Percentiles rank a stretch among this genome's conserved stretches.
phyloP scores from a whole-genome alignment of 2,329 filamentous ascomycete genomes.

The Pseudopyricularia cyperi region DNA sequence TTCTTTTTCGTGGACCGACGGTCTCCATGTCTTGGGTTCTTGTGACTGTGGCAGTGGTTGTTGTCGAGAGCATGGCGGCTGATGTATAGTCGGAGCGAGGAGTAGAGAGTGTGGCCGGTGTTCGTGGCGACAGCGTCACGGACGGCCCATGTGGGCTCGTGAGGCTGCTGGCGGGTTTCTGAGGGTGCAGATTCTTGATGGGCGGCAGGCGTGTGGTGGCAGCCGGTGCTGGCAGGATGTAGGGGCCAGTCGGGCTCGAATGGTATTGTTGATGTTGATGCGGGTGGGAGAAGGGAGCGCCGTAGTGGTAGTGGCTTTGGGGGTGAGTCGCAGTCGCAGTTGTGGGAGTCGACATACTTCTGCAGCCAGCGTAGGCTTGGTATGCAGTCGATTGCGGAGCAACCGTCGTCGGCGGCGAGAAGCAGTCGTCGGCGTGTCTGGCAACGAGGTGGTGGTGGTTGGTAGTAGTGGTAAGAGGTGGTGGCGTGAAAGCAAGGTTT shows the following conservation, averaged over 20 bases:
- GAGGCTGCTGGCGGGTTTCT: neutral
- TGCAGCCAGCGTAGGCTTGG: neutral
- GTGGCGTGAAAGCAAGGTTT: too few relatives aligned
- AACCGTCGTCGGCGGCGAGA: neutral
- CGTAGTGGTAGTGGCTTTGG: slow-evolving; percentile 47
- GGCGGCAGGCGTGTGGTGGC: neutral
- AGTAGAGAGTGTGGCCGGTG: slow-evolving; percentile 3
- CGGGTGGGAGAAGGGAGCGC: slow-evolving; percentile 46
- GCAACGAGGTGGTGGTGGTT: neutral
- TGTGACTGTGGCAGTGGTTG: slow-evolving; percentile 18
- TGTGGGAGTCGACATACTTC: slow-evolving; percentile 65
- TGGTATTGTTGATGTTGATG: slow-evolving; percentile 29
- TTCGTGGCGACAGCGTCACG: neutral
- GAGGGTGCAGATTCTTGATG: neutral
- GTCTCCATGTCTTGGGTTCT: slow-evolving; percentile 7
- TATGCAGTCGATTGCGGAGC: neutral
- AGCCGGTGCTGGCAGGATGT: neutral
- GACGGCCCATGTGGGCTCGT: neutral
- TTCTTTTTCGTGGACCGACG: slow-evolving; percentile 31
- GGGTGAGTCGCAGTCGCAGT: slow-evolving; percentile 62
- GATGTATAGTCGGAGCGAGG: slow-evolving; percentile 17
- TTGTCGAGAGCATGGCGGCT: slow-evolving; percentile 7
- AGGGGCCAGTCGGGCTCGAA: slow-evolving; percentile 20
- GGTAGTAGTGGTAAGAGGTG: neutral
- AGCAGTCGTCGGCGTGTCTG: neutral